Percentiles rank a stretch among this genome's conserved stretches.
Conservation (phyloP, 257 asterid genomes). For the Solanum etuberosum region DNA sequence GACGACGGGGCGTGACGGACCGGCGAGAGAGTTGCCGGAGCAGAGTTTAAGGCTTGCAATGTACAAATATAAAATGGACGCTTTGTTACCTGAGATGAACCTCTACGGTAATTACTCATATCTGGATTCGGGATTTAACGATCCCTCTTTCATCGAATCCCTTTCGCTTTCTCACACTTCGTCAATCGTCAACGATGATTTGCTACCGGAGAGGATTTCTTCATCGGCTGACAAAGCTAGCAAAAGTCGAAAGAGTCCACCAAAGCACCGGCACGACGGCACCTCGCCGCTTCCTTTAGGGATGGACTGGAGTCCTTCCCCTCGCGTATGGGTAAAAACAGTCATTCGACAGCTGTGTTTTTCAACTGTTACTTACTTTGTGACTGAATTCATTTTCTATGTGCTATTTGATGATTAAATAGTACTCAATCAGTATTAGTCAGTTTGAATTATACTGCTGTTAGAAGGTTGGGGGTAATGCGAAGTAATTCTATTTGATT, state of each 20-base stretch:
- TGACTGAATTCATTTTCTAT: background rate
- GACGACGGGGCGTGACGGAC: background rate
- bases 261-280: slow-evolving; percentile 59
- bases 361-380: background rate
- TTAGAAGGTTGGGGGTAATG: background rate
- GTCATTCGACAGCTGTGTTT: background rate
- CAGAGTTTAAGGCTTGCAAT: background rate
- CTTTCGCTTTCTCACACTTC: slow-evolving; percentile 25
- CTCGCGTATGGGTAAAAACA: slow-evolving; percentile 44
- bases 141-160: slow-evolving; percentile 36
- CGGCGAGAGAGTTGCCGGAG: slow-evolving; percentile 1
- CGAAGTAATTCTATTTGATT: background rate
- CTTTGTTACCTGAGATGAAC: slow-evolving; percentile 25
- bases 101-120: slow-evolving; percentile 35
- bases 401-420: background rate
- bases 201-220: slow-evolving; percentile 14
- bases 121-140: slow-evolving; percentile 36
- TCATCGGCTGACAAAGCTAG: slow-evolving; percentile 16
- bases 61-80: background rate
- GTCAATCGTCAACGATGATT: slow-evolving; percentile 4
- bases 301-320: slow-evolving; percentile 85
- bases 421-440: background rate
- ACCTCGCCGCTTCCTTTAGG: slow-evolving; percentile 78
- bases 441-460: background rate
- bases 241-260: slow-evolving; percentile 23